Conservation (phyloP, 768 basidiomycete genomes). For the Boletus bicolor region DNA sequence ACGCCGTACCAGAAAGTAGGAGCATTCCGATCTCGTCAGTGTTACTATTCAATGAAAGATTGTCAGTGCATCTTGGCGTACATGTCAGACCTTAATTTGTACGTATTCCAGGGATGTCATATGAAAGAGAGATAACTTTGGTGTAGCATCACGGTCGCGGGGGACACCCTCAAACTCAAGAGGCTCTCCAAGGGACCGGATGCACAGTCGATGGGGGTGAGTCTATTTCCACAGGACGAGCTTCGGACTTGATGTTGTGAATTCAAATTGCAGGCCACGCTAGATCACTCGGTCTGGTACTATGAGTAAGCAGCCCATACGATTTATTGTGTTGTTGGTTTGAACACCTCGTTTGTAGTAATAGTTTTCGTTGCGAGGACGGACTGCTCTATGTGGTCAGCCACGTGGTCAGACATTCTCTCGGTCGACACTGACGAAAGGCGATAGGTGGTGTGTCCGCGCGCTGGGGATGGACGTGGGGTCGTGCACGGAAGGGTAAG, state of each 20-base stretch:
- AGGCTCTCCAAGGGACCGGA: conserved; percentile 48
- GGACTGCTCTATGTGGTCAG: conserved; percentile 78
- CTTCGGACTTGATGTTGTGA: conserved; percentile 6
- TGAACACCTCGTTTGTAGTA: conserved; percentile 37
- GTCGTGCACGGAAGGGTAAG: conserved; percentile 69
- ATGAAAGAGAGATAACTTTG: conserved; percentile 4
- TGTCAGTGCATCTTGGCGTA: conserved; percentile 74
- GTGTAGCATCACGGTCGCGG: conserved; percentile 54
- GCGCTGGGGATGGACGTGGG: conserved; percentile 62
- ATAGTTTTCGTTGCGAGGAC: conserved; percentile 73
- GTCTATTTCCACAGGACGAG: conserved; percentile 21
- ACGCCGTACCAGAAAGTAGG: conserved; percentile 73
- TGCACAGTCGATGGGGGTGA: conserved; percentile 58
- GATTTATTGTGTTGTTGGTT: background rate
- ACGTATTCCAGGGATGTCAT: conserved; percentile 26
- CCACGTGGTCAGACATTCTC: background rate
- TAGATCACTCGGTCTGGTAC: conserved; percentile 80
- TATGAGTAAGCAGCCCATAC: conserved; percentile 52
- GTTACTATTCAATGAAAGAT: conserved; percentile 3
- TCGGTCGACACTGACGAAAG: background rate
- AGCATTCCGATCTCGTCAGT: background rate
- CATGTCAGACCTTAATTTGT: conserved; percentile 79
- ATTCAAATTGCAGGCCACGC: conserved; percentile 40
- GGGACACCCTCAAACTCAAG: conserved; percentile 53
- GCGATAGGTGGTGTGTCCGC: conserved; percentile 58